Evolutionary conservation across 352 stramenopile genomes (phyloP), one percentile per base, ranked within the genome.

Genomic region (Lagenidium giganteum): DNA sequence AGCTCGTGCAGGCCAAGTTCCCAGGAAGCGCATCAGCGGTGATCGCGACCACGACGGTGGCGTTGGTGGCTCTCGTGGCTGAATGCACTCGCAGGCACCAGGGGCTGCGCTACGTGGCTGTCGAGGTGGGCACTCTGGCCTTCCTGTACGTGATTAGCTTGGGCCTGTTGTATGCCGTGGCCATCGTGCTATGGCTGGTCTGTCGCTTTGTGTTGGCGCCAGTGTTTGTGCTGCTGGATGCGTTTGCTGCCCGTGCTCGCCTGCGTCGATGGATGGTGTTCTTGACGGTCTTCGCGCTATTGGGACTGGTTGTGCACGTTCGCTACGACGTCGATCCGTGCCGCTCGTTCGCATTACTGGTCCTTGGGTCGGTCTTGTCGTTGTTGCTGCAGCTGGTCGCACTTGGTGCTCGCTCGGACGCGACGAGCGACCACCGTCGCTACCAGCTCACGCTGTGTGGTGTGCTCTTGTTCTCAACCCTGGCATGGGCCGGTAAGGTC

Each of bases 401-500:
- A 17, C 47, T 93, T 8, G 69, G 67, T 33, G 59, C 67, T 23
- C 64, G 56, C 21, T 42, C 47, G 29, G 42, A 64, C 33, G 42
- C 60, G 24, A 68, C 63, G 0, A 47, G 30, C 16, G 73, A 84
- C 38, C 78, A 87, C 39, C 64, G 75, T 36, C 62, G 61, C 17
- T 64, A 87, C 42, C 62, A 83, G 20, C 43, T 46, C 13, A 85
- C 82, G 29, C 34, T 91, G 1, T 88, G 86, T 38, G 55, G 51
- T 2, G 23, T 89, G 5, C 57, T 84, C 21, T 52, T 37, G 7
- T 32, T 88, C 8, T 90, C 79, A 8, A 47, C 67, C 22, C 46
- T 84, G 27, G 63, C 77, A 23, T 91, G 75, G 72, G 34, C 69
- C 29, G 79, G 82, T 45, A 80, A 89, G 54, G 27, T 88, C 16